Evolutionary conservation across 768 basidiomycete species (phyloP), one percentile per base, ranked within the genome.

Genomic region (Sporobolomyces pararoseus): DNA sequence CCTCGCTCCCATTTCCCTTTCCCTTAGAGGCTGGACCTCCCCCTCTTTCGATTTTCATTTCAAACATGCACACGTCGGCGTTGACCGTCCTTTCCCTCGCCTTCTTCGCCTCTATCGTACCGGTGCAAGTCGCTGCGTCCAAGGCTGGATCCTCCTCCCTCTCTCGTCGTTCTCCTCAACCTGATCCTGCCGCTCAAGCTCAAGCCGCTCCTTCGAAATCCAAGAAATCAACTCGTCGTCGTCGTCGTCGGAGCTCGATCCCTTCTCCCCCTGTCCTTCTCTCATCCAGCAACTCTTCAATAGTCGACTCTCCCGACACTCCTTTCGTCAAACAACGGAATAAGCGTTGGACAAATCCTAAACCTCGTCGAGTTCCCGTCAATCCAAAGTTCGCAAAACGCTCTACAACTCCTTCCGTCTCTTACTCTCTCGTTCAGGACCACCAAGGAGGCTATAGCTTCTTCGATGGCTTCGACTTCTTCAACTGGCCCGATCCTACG

Each of bases 381-480:
- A 61, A 61, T n/a, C 59, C 59, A 16, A 61, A 61, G 32, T 61
- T 49, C 23, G 46, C 44, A 32, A 61, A 61, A 49, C 59, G 59
- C 4, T 23, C 19, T n/a, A 10, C 31, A 17, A 46, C 42, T 44
- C 39, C 58, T 23, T 46, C 39, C 6, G 31, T n/a, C 29, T 23
- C 31, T 19, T 66, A 61, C 50, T 17, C 58, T 29, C 58, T 66
- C 58, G 31, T 42, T 9, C 65, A 60, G 27, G 19, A 31, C 2
- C 57, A 58, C 0, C 16, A 42, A 14, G 52, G 51, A 27, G 65
- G 69, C 10, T 68, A 34, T 31, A 16, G 59, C 13, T 66, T 61
- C 29, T 75, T n/a, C 74, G 89, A 88, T 55, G 74, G 84, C 51
- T 90, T 87, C 86, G 80, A 86, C 37, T 90, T 88, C 80, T 89